phyloP scores from a whole-genome alignment of 2,329 filamentous ascomycete genomes.

The Colletotrichum siamense region DNA sequence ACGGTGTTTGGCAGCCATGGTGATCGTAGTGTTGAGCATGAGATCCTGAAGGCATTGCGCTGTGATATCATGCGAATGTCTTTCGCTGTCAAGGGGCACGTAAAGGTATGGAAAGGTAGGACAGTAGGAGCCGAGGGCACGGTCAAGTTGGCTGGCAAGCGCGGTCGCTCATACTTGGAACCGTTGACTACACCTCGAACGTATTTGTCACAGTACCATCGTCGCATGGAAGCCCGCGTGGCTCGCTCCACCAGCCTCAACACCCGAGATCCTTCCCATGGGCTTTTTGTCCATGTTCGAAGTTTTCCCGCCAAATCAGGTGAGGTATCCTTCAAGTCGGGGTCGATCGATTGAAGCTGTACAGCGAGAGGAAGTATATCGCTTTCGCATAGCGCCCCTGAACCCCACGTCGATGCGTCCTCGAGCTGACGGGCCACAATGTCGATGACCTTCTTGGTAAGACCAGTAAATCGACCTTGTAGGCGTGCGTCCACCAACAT shows the following conservation, averaged over 20 bases:
- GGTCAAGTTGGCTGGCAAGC: constrained; percentile 73
- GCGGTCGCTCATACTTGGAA: constrained; percentile 72
- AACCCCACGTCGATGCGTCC: constrained; percentile 88
- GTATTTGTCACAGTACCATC: constrained; percentile 88
- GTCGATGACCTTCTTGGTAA: constrained; percentile 88
- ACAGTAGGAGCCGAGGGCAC: constrained; percentile 92
- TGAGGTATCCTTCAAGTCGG: constrained; percentile 35
- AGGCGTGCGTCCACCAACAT: constrained; percentile 78
- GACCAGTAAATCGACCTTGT: constrained; percentile 70
- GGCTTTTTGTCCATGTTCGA: constrained; percentile 70
- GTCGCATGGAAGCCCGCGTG: constrained; percentile 77
- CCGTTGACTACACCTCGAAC: constrained; percentile 63
- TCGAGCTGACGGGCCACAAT: constrained; percentile 88
- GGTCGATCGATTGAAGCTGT: constrained; percentile 49
- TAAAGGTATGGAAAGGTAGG: constrained; percentile 97
- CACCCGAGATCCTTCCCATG: constrained; percentile 88
- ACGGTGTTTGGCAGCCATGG: constrained; percentile 85
- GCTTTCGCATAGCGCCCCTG: constrained; percentile 67
- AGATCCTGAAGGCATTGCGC: constrained; percentile 91
- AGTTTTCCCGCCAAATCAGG: constrained; percentile 47
- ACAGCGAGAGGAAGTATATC: constrained; percentile 55
- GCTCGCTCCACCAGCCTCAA: constrained; percentile 85
- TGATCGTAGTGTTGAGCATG: constrained; percentile 83
- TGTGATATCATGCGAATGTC: constrained; percentile 95
- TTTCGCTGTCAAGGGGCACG: constrained; percentile 87